Evolutionary conservation across 169 alveolate species (phyloP), one percentile per base, ranked within the genome.

Genomic region (Theileria parva): DNA sequence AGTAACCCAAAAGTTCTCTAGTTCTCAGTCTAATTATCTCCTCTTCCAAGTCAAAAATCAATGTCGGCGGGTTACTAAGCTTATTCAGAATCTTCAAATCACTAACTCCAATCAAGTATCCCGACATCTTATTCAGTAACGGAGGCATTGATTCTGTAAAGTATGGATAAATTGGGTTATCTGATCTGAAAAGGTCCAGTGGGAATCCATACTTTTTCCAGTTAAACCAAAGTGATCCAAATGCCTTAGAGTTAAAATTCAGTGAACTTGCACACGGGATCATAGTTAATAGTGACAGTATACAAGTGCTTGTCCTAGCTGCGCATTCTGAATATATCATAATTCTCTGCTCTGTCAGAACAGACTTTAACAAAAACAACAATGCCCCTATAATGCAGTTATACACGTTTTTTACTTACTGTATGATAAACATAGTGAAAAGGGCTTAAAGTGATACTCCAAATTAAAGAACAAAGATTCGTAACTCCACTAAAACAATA

Each of bases 171-270:
- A 83, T 27, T 19, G 57, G 44, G 70, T 83, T 83, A 32, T 83
- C 50, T 37, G 79, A 61, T 28, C 76, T 70, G 78, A 83, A 83
- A 12, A 83, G 57, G 32, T 70, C 66, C 32, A 83, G 78, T n/a
- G 89, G 89, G 76, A 83, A 60, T 27, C 76, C 86, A 39, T 39
- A 83, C 60, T 55, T 69, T 28, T 77, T 75, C 89, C 89, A 83
- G 13, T 74, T 55, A 63, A 68, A 78, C 86, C 86, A 83, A 50
- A 76, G n/a, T 12, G 83, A 70, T 23, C 86, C 89, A 63, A 83
- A 83, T 19, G 75, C 57, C 30, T 68, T 75, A n/a, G 86, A 75
- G 81, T 75, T 75, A 69, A 83, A 83, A 9, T 80, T 80, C 19
- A 83, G 39, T 12, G 89, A 15, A 37, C 32, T 75, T 6, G 89